A percentile compares a stretch with the other conserved stretches of the same genome.
Evolutionary conservation across 345 rosid genomes (phyloP).

Genomic region (Psidium guajava): DNA sequence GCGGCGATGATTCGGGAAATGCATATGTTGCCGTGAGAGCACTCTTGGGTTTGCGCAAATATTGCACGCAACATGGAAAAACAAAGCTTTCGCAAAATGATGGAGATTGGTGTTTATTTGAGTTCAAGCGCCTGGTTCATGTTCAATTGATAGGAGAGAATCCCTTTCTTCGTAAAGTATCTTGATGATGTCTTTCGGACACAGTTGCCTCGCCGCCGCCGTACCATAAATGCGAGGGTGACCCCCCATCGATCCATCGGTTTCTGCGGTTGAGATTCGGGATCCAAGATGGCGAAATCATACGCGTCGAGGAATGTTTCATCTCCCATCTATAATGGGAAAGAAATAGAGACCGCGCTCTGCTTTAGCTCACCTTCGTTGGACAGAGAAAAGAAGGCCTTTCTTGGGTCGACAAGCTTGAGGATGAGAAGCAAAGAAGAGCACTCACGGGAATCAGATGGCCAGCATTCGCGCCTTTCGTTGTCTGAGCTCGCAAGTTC

Average conservation of each 20-base stretch:
- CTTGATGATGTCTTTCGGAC: not conserved
- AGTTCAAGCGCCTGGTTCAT: not conserved
- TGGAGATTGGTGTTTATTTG: not conserved
- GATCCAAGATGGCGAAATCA: not conserved
- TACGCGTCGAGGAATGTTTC: not conserved
- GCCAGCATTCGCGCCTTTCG: not conserved
- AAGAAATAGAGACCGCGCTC: not conserved
- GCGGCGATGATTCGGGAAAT: not conserved
- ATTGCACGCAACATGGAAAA: not conserved
- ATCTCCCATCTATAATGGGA: not conserved
- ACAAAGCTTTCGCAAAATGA: not conserved
- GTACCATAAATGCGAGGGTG: not conserved
- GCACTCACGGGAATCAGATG: slow-evolving; percentile 7
- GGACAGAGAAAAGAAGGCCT: slow-evolving; percentile 16
- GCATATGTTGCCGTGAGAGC: not conserved
- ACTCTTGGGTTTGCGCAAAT: not conserved
- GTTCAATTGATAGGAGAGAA: not conserved
- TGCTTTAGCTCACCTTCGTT: slow-evolving; percentile 7
- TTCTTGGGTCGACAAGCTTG: slow-evolving; percentile 9
- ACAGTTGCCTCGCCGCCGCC: not conserved
- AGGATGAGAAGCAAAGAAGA: slow-evolving; percentile 10
- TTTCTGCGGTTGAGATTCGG: not conserved
- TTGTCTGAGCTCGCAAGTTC: not conserved
- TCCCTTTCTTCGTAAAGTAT: not conserved
- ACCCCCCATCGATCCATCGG: not conserved